phyloP scores from a whole-genome alignment of 495 filamentous ascomycete genomes.

The Amniculicola lignicola region DNA sequence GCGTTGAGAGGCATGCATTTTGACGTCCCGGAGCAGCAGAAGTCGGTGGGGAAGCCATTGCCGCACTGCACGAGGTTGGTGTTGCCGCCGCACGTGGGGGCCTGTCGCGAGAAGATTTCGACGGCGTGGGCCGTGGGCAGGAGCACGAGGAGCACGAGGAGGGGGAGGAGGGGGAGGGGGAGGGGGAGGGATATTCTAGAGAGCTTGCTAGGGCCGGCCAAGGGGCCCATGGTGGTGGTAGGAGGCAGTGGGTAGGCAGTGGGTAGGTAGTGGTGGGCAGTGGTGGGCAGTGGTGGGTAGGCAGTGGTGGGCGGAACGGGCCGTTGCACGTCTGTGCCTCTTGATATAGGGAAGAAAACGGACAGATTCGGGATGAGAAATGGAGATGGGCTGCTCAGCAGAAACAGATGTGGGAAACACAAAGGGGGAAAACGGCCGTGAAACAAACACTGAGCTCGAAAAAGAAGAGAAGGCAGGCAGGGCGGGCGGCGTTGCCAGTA shows the following conservation, averaged over 20 bases:
- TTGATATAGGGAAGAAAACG: too few relatives aligned
- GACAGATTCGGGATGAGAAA: too few relatives aligned
- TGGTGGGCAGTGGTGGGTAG: too few relatives aligned
- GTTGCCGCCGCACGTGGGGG: constrained; percentile 47
- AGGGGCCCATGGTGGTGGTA: constrained; percentile 17
- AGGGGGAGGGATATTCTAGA: constrained; percentile 37
- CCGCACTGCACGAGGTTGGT: constrained; percentile 51
- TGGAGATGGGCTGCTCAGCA: too few relatives aligned
- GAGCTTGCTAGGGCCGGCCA: constrained; percentile 17
- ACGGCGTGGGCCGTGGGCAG: constrained; percentile 39
- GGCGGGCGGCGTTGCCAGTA: not conserved
- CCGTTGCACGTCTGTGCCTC: too few relatives aligned
- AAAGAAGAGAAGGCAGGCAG: not conserved
- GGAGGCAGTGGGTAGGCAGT: not conserved
- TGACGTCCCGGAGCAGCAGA: constrained; percentile 68
- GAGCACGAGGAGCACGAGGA: constrained; percentile 36
- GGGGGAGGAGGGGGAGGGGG: constrained; percentile 32
- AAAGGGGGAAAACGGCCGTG: not conserved
- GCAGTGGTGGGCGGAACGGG: too few relatives aligned
- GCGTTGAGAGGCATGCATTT: constrained; percentile 65
- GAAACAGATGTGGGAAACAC: too few relatives aligned
- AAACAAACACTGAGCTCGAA: not conserved
- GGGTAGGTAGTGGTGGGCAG: too few relatives aligned
- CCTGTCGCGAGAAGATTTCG: constrained; percentile 40
- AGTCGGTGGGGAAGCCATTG: constrained; percentile 58